Evolutionary conservation across 352 stramenopile species (phyloP).

Genomic region (Thalassiosira tumida): DNA sequence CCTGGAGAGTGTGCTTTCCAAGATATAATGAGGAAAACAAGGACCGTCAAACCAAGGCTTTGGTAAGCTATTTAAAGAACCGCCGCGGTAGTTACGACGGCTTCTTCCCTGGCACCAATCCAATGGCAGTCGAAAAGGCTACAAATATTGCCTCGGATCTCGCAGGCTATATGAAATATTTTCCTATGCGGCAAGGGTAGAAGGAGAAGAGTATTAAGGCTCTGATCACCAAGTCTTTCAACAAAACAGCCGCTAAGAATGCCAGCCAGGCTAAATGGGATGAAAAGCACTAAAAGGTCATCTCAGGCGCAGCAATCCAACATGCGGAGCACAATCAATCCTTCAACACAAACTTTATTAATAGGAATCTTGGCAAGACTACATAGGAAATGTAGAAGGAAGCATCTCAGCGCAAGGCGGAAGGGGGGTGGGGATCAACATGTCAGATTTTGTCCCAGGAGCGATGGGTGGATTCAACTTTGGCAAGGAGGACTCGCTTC

Average conservation of each 20-base stretch:
- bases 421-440: slow-evolving; percentile 10
- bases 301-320: neutral
- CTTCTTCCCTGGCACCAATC: too few species aligned
- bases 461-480: neutral
- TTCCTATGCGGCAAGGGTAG: too few species aligned
- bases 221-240: neutral
- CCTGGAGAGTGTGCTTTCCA: neutral
- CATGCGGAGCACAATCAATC: neutral
- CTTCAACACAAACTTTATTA: neutral
- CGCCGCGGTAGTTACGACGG: too few species aligned
- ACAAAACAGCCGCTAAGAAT: neutral
- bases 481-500: neutral
- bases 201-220: too few species aligned
- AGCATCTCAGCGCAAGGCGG: neutral
- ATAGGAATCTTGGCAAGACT: neutral
- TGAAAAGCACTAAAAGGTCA: neutral
- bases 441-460: neutral
- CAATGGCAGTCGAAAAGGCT: too few species aligned
- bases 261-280: neutral
- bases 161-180: too few species aligned
- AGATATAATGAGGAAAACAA: neutral
- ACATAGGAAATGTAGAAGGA: neutral
- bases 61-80: too few species aligned
- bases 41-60: neutral
- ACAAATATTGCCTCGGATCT: too few species aligned